A percentile compares a stretch with the other conserved stretches of the same genome.
These are phyloP conservation scores for Chrysanthemum seticuspe DNA, from an alignment of 129 eudicot species.

Conservation along the genomic window DNA sequence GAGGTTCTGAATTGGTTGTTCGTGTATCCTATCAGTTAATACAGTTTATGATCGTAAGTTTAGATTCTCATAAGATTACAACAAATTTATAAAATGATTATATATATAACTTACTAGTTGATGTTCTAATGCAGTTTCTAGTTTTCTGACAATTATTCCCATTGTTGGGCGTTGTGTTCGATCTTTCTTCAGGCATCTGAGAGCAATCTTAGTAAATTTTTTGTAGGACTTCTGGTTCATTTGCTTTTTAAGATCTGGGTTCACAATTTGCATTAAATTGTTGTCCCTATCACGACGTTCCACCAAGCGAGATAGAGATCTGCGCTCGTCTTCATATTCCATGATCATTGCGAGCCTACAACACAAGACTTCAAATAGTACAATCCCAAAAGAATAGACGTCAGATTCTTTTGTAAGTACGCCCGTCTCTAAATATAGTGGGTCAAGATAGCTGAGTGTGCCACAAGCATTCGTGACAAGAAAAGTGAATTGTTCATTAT, in stretches of 20 bases:
- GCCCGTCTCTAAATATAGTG: not conserved
- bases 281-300: not conserved
- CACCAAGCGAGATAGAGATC: not conserved
- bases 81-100: not conserved
- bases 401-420: constrained; percentile 23
- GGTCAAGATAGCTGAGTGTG: not conserved
- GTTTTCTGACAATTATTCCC: not conserved
- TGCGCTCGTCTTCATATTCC: not conserved
- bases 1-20: too few relatives aligned
- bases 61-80: not conserved
- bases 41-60: not conserved
- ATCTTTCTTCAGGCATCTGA: not conserved
- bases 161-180: constrained; percentile 13
- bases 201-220: not conserved
- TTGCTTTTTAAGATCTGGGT: not conserved
- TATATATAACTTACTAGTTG: constrained; percentile 16
- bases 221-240: not conserved
- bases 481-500: constrained; percentile 16
- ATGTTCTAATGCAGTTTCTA: constrained; percentile 12
- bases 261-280: not conserved
- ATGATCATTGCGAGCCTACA: not conserved
- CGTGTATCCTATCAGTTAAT: constrained; percentile 8
- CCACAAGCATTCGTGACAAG: not conserved
- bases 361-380: constrained; percentile 21
- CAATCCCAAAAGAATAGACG: constrained; percentile 25